phyloP scores from a whole-genome alignment of 2,329 filamentous ascomycete genomes.

The Clarireedia sp. region DNA sequence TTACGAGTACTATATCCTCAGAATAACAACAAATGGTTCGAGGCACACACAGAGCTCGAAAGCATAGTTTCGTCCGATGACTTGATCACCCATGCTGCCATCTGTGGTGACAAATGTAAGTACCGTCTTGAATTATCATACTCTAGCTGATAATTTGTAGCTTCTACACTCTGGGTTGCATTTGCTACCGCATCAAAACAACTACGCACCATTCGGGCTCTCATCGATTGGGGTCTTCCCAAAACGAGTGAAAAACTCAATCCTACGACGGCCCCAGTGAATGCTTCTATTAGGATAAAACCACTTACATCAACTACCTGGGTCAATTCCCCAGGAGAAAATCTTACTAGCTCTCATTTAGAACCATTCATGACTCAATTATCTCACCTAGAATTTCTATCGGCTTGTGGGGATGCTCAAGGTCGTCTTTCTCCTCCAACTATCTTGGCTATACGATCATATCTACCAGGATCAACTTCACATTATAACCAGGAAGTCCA shows the following conservation, averaged over 20 bases:
- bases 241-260: slow-evolving; percentile 48
- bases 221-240: slow-evolving; percentile 64
- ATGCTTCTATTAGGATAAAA: slow-evolving; percentile 45
- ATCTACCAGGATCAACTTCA: slow-evolving; percentile 43
- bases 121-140: background rate
- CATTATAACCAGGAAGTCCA: slow-evolving; percentile 57
- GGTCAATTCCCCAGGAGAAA: slow-evolving; percentile 27
- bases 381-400: slow-evolving; percentile 65
- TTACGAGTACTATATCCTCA: slow-evolving; percentile 74
- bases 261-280: slow-evolving; percentile 39
- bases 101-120: slow-evolving; percentile 67
- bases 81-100: slow-evolving; percentile 70
- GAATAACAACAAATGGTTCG: slow-evolving; percentile 62
- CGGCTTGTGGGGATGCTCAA: slow-evolving; percentile 48
- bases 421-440: slow-evolving; percentile 39
- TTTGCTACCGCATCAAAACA: slow-evolving; percentile 63
- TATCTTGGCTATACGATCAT: slow-evolving; percentile 67
- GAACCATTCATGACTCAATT: slow-evolving; percentile 52
- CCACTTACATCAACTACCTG: slow-evolving; percentile 51
- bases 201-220: slow-evolving; percentile 64
- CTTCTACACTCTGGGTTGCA: slow-evolving; percentile 50
- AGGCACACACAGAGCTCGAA: slow-evolving; percentile 67
- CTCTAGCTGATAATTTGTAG: slow-evolving; percentile 15
- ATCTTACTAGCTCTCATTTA: slow-evolving; percentile 34
- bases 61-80: slow-evolving; percentile 64